Evolutionary conservation across 495 filamentous ascomycete species (phyloP).

Genomic region (Bombardia bombarda): DNA sequence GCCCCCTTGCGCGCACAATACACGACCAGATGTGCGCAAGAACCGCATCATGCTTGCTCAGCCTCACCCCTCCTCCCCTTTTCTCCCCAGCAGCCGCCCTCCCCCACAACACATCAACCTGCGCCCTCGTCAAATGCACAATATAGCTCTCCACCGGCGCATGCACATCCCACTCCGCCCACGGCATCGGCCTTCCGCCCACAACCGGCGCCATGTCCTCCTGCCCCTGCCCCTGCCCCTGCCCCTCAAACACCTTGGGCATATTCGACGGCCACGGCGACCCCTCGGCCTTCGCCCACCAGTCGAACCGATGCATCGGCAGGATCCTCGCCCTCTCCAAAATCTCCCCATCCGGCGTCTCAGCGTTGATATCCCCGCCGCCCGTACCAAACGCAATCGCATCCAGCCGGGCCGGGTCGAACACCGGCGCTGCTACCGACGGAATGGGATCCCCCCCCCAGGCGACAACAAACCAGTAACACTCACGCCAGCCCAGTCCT

Average conservation of each 20-base stretch:
- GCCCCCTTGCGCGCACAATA: not conserved
- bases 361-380: not conserved
- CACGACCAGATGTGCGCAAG: slow-evolving; percentile 2
- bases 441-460: too few species aligned
- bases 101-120: not conserved
- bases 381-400: too few species aligned
- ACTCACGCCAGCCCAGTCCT: not conserved
- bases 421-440: not conserved
- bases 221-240: too few species aligned
- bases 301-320: slow-evolving; percentile 4
- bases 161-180: not conserved
- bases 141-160: not conserved
- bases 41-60: slow-evolving; percentile 3
- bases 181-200: not conserved
- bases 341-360: not conserved
- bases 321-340: not conserved
- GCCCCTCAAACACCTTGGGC: not conserved
- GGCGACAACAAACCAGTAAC: too few species aligned
- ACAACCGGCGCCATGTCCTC: too few species aligned
- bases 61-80: not conserved
- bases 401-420: not conserved
- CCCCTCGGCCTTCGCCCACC: not conserved
- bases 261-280: not conserved
- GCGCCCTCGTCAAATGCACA: not conserved
- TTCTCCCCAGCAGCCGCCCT: not conserved